Evolutionary conservation across 108 stramenopile genomes (phyloP).

Genomic region (Pseudonitzschia multiseries): DNA sequence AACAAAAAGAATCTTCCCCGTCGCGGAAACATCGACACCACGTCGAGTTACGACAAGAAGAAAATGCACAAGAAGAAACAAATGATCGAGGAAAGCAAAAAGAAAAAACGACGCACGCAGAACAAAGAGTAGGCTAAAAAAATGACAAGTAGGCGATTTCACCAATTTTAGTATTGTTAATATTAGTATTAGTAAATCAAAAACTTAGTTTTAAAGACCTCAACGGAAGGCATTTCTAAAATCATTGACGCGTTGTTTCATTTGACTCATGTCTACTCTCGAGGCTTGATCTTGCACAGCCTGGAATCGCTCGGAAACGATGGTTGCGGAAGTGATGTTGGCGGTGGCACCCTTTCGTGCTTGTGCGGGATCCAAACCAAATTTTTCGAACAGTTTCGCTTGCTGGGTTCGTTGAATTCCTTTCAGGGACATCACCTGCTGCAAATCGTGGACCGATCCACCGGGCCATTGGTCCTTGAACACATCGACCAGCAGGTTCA

Average conservation of each 20-base stretch:
- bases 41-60: slow-evolving; percentile 71
- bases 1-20: slow-evolving; percentile 32
- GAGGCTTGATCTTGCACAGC: slow-evolving; percentile 67
- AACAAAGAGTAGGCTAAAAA: background rate
- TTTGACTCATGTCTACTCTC: slow-evolving; percentile 78
- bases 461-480: slow-evolving; percentile 90
- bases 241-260: slow-evolving; percentile 80
- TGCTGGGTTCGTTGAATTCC: slow-evolving; percentile 90
- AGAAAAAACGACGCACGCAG: background rate
- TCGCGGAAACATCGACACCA: slow-evolving; percentile 72
- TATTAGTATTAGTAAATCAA: background rate
- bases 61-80: slow-evolving; percentile 52
- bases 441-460: slow-evolving; percentile 79
- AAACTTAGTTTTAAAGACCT: background rate
- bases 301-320: slow-evolving; percentile 74
- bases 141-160: background rate
- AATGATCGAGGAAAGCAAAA: slow-evolving; percentile 33
- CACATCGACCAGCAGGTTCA: slow-evolving; percentile 86
- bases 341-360: slow-evolving; percentile 52
- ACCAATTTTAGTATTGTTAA: no score
- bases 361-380: slow-evolving; percentile 74
- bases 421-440: slow-evolving; percentile 87
- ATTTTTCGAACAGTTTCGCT: slow-evolving; percentile 76
- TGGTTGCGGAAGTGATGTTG: slow-evolving; percentile 62
- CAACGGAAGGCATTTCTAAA: slow-evolving; percentile 76